These are phyloP conservation scores for Cyberlindnera maclurae DNA, from an alignment of 805 yeast species.

Conservation along the genomic window DNA sequence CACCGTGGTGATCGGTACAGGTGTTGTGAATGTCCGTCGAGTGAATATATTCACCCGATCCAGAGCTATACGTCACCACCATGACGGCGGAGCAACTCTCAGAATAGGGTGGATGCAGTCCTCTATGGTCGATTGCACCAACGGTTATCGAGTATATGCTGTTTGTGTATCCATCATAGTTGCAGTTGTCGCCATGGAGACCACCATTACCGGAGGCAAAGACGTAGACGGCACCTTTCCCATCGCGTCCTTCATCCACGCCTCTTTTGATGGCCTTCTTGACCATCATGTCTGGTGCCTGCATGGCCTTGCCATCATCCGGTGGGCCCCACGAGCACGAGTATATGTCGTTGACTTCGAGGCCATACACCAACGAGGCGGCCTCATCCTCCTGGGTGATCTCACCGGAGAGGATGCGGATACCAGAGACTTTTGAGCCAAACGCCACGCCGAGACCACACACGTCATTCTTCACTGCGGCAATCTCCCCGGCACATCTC, in stretches of 20 bases:
- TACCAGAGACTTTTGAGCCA: slow-evolving; percentile 78
- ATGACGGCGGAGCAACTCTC: slow-evolving; percentile 93
- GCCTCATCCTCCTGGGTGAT: slow-evolving; percentile 89
- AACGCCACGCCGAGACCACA: slow-evolving; percentile 99
- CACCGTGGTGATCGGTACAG: slow-evolving; percentile 81
- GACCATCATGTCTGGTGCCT: slow-evolving; percentile 75
- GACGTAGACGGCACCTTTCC: slow-evolving; percentile 83
- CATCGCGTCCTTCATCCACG: slow-evolving; percentile 68
- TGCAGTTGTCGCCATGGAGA: slow-evolving; percentile 76
- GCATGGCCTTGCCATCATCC: slow-evolving; percentile 84
- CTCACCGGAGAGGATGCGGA: slow-evolving; percentile 77
- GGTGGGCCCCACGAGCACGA: slow-evolving; percentile 99
- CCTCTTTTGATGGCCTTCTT: slow-evolving; percentile 82
- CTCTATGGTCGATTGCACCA: slow-evolving; percentile 85
- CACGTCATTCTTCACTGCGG: slow-evolving; percentile 69
- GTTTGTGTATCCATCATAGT: slow-evolving; percentile 95
- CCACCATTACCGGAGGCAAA: slow-evolving; percentile 98
- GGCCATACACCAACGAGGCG: slow-evolving; percentile 69
- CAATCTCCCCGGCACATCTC: slow-evolving; percentile 96
- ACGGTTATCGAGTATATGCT: slow-evolving; percentile 92
- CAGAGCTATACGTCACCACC: slow-evolving; percentile 90
- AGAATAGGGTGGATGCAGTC: slow-evolving; percentile 81
- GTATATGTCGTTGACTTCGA: slow-evolving; percentile 84
- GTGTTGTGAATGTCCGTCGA: slow-evolving; percentile 69
- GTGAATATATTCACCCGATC: slow-evolving; percentile 81